Base-by-base conservation (phyloP, 2,329 filamentous ascomycete genomes). In the Fusarium gaditjirri region DNA sequence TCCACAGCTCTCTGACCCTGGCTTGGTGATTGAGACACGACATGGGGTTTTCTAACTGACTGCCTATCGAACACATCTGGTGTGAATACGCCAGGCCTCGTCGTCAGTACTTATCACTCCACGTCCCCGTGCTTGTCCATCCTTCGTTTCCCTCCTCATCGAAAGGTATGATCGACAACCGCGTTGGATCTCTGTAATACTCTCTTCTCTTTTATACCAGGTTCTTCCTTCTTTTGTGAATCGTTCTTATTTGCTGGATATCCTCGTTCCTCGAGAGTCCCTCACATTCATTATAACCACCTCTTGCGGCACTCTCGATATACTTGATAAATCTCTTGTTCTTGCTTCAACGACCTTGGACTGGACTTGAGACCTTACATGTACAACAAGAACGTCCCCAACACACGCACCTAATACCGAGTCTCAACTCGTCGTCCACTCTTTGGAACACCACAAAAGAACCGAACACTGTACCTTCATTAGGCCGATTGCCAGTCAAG, bases 221-320 rank as follows among this genome's bases (percentile, higher is more conserved):
- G 82, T 84, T 85, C 84, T 84, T 85, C 80, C 82, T 84, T 85
- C 81, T 83, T 85, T 84, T 81, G 78, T 82, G 81, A 81, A 81
- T 85, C 80, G 81, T 76, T 79, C 75, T 76, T 77, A 78, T 77
- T 80, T 81, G 80, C 83, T 80, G 84, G 83, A 83, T 81, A 78
- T 77, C 76, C 78, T 81, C 77, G 71, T 73, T 72, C 72, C 36
- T 75, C 66, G 78, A 81, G 78, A 78, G 76, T 80, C 80, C 80
- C 80, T 81, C 84, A 81, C 85, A 80, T 86, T 87, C 75, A 71
- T 77, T 76, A 68, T 68, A 75, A 67, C 80, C 78, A 63, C 57
- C 43, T 66, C 74, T 66, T 69, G 68, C 68, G 59, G 66, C 66
- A 74, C 71, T 72, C 71, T 75, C 70, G 61, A 73, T 56, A 69